phyloP scores from a whole-genome alignment of 129 eudicot species.

The Helichrysum umbraculigerum region DNA sequence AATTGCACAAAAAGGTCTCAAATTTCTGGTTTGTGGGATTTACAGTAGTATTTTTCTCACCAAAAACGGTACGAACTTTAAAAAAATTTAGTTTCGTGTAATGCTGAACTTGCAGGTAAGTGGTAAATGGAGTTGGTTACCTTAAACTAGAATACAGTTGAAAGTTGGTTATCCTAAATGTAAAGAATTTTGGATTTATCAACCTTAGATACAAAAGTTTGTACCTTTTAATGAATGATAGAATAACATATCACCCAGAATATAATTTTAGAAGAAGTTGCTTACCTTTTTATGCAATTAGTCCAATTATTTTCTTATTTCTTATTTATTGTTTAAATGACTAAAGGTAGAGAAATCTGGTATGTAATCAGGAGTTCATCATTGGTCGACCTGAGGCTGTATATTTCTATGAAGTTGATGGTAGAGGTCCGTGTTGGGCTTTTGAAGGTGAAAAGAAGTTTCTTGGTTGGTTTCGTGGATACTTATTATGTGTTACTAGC shows the following conservation, averaged over 20 bases:
- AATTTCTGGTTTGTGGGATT: neutral
- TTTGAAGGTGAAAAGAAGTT: constrained; percentile 96
- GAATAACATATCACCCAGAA: no score
- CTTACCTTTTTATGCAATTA: neutral
- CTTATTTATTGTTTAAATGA: constrained; percentile 14
- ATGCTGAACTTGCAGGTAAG: neutral
- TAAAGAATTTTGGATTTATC: neutral
- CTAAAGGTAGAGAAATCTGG: constrained; percentile 1
- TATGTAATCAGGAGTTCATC: constrained; percentile 68
- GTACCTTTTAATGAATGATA: neutral
- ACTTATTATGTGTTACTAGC: constrained; percentile 80
- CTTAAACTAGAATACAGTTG: neutral
- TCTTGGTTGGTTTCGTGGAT: constrained; percentile 97
- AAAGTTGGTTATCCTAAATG: neutral
- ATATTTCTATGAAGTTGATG: constrained; percentile 90
- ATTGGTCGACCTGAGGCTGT: constrained; percentile 97
- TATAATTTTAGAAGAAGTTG: no score
- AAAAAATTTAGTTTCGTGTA: neutral
- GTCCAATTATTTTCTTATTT: neutral
- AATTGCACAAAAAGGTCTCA: neutral
- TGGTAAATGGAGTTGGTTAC: neutral
- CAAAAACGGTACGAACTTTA: neutral
- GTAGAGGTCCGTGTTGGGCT: constrained; percentile 99
- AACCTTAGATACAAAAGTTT: neutral
- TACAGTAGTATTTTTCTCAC: neutral